Evolutionary conservation across 768 basidiomycete genomes (phyloP).

Genomic region (Agaricus subrufescens): DNA sequence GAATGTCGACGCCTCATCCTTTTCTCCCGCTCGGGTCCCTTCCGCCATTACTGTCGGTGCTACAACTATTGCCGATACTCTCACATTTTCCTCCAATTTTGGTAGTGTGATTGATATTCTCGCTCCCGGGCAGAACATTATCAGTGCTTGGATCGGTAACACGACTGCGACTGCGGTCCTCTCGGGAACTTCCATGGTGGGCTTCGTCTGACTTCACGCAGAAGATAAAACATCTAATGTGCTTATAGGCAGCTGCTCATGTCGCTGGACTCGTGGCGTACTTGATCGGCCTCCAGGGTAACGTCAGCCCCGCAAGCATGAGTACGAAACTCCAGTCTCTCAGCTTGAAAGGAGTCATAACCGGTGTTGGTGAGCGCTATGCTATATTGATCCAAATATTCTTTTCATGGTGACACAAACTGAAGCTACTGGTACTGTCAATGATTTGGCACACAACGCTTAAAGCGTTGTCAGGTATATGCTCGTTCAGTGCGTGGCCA

Average conservation of each 20-base stretch:
- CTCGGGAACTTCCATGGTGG: conserved; percentile 24
- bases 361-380: conserved; percentile 23
- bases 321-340: conserved; percentile 20
- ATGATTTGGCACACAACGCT: conserved; percentile 15
- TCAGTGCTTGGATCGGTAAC: conserved; percentile 25
- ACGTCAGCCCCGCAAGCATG: conserved; percentile 27
- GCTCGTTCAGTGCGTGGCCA: no score
- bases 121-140: conserved; percentile 32
- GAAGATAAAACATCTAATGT: no score
- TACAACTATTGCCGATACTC: conserved; percentile 27
- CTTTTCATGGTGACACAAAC: neutral
- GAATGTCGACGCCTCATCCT: conserved; percentile 23
- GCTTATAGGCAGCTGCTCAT: conserved; percentile 20
- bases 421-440: conserved; percentile 16
- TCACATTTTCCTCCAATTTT: conserved; percentile 34
- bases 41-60: conserved; percentile 36
- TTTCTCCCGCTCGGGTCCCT: conserved; percentile 31
- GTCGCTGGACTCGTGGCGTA: conserved; percentile 36
- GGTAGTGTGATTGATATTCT: conserved; percentile 38
- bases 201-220: neutral
- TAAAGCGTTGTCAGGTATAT: neutral
- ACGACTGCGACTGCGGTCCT: conserved; percentile 19
- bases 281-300: conserved; percentile 27
- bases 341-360: conserved; percentile 23
- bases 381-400: neutral